Base-by-base conservation (phyloP, 345 rosid species). In the Odontarrhena argentea region DNA sequence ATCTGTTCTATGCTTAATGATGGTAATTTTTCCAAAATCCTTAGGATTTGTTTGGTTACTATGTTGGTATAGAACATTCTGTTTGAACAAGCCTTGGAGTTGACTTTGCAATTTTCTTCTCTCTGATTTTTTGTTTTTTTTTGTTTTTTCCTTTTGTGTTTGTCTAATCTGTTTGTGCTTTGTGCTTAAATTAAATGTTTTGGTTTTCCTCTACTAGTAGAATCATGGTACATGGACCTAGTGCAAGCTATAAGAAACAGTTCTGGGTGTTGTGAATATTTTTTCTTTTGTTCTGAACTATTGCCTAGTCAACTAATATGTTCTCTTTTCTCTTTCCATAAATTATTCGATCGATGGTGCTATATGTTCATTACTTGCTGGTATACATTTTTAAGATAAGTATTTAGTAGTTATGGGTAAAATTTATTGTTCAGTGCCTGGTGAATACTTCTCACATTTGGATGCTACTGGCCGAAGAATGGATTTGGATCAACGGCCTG, bases 401-500 rank as follows among this genome's bases (percentile, higher is more conserved):
- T 47, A 46, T 15, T 55, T 18, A 30, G 32, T 54, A 48, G 32
- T 61, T 53, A 54, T 55, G 57, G 12, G 18, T 57, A 49, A 7
- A 55, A 15, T 63, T 30, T 65, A 6, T 15, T 83, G 32, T 82
- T 70, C 85, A 95, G 99, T 91, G 70, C 87, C 96, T 13, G 94
- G 96, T 18, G 98, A 95, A 37, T 95, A 95, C 81, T 95, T 85
- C 81, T 85, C 96, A 41, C 88, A 84, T 78, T 78, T 95, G 67
- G 99, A 91, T 82, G 90, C 98, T 65, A 79, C 83, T 67, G 96
- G 99, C 41, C 76, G 83, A 80, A 89, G 99, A 79, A 70, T 89
- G 69, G 99, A 95, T 80, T 65, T 91, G 79, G 90, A 91, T 78
- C 94, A 86, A 80, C 83, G 99, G 74, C 98, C 94, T 76, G 99